Evolutionary conservation across 106 monocot species (phyloP).

Genomic region (Dendrobium officinale): DNA sequence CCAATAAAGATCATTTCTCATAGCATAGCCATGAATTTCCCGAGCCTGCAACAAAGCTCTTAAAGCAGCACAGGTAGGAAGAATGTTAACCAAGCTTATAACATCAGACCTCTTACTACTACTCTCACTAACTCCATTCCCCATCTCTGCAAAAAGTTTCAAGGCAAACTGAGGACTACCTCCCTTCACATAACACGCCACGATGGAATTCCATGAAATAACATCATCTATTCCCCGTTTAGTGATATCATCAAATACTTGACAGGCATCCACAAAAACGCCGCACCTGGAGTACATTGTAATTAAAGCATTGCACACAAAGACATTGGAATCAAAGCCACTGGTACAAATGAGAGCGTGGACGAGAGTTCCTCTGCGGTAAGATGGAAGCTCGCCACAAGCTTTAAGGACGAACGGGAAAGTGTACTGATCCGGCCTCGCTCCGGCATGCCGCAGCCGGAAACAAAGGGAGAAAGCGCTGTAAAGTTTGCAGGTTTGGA

Average conservation of each 20-base stretch:
- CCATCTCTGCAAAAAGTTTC: constrained; percentile 59
- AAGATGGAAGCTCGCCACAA: constrained; percentile 55
- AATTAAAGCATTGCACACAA: constrained; percentile 71
- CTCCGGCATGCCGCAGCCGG: constrained; percentile 35
- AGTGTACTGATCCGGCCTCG: constrained; percentile 57
- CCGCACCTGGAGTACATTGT: constrained; percentile 68
- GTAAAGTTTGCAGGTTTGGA: constrained; percentile 32
- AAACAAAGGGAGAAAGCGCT: constrained; percentile 31
- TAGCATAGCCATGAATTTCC: constrained; percentile 58
- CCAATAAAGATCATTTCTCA: constrained; percentile 28
- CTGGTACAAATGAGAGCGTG: constrained; percentile 43
- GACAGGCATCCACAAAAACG: constrained; percentile 30
- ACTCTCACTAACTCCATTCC: neutral
- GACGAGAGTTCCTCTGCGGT: constrained; percentile 31
- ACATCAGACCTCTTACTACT: constrained; percentile 33
- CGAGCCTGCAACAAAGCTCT: constrained; percentile 28
- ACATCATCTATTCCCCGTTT: constrained; percentile 57
- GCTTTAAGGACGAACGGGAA: constrained; percentile 80
- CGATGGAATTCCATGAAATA: constrained; percentile 79
- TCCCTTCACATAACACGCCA: constrained; percentile 45
- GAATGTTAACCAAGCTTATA: constrained; percentile 73
- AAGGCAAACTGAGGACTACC: constrained; percentile 33
- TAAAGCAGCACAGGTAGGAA: constrained; percentile 73
- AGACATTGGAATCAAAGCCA: constrained; percentile 75
- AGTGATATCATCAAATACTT: constrained; percentile 58